Percentiles rank a stretch among this genome's conserved stretches.
Evolutionary conservation across 306 rosid species (phyloP).

Genomic region (Vigna nakashimae): DNA sequence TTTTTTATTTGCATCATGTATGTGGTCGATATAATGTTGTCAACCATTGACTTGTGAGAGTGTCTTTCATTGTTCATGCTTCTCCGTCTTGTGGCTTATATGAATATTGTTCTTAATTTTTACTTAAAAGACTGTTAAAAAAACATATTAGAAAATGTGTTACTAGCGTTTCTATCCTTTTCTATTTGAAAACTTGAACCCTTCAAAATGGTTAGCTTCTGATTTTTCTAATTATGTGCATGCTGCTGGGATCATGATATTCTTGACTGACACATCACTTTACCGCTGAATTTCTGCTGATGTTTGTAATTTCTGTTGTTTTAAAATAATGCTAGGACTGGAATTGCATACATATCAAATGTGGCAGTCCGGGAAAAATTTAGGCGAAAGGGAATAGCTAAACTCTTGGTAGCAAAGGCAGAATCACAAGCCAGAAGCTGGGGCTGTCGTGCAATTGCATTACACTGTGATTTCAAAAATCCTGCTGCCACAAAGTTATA

Average conservation of each 20-base stretch:
- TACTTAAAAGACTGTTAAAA: too few species aligned
- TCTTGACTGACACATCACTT: slow-evolving; percentile 21
- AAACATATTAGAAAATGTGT: too few species aligned
- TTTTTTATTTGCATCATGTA: not conserved
- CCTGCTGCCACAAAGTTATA: slow-evolving; percentile 83
- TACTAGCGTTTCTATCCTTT: too few species aligned
- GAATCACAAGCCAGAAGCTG: slow-evolving; percentile 89
- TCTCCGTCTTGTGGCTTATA: not conserved
- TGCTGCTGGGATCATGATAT: not conserved
- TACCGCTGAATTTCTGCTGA: slow-evolving; percentile 23
- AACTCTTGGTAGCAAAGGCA: slow-evolving; percentile 77
- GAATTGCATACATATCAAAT: slow-evolving; percentile 93
- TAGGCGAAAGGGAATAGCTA: slow-evolving; percentile 86
- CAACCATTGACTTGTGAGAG: slow-evolving; percentile 9
- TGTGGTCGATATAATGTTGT: slow-evolving; percentile 27
- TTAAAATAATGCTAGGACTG: slow-evolving; percentile 64
- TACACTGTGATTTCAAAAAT: slow-evolving; percentile 89
- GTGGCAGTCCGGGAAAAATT: slow-evolving; percentile 94
- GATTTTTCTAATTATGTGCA: not conserved
- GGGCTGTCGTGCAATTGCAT: slow-evolving; percentile 89
- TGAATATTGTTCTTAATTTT: not conserved
- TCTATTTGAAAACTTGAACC: not conserved
- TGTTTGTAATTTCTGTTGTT: not conserved
- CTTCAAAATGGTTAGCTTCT: slow-evolving; percentile 20
- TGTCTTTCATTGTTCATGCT: not conserved